Percentiles rank a stretch among this genome's conserved stretches.
Conservation (phyloP, 148 eudicot species). For the Spergularia marina region DNA sequence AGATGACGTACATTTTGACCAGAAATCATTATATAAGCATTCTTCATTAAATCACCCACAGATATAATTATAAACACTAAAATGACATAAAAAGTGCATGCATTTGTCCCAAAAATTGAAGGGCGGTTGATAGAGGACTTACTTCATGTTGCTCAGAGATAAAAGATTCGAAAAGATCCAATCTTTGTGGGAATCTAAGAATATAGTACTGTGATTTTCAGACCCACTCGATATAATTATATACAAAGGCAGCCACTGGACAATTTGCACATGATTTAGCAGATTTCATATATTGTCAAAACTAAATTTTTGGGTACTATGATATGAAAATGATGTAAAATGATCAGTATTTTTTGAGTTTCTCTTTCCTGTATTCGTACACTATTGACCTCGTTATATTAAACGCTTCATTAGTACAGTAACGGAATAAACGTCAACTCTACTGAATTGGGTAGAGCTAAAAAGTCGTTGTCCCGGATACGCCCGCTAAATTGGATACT, state of each 20-base stretch:
- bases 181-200: background rate
- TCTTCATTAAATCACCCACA: too few relatives aligned
- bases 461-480: background rate
- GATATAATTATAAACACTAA: too few relatives aligned
- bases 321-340: background rate
- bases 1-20: too few relatives aligned
- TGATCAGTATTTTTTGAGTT: background rate
- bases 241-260: background rate
- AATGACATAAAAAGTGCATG: too few relatives aligned
- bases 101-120: too few relatives aligned
- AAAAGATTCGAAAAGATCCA: background rate
- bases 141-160: conserved; percentile 7
- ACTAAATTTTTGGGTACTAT: background rate
- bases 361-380: background rate
- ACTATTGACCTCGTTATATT: too few relatives aligned
- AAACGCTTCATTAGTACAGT: background rate
- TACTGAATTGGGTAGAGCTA: background rate
- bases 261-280: background rate
- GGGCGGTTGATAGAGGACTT: background rate
- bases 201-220: background rate
- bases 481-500: conserved; percentile 1
- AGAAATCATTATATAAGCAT: too few relatives aligned
- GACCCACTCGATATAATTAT: background rate
- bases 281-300: background rate
- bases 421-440: background rate